A percentile compares a stretch with the other conserved stretches of the same genome.
phyloP scores from a whole-genome alignment of 352 stramenopile species.

The Globisporangium viniferum region DNA sequence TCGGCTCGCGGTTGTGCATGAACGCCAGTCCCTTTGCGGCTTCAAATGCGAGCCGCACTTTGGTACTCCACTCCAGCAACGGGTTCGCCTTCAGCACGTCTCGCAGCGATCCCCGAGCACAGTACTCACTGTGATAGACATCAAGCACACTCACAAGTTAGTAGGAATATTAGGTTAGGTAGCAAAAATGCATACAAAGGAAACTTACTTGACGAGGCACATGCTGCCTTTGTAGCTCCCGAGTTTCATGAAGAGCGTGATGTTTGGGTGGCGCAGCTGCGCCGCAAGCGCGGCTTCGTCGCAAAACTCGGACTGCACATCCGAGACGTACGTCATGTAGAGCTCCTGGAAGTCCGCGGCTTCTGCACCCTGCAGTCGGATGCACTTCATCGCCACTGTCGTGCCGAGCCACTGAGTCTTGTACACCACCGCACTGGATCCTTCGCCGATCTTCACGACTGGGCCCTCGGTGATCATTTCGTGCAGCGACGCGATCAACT shows the following conservation, averaged over 20 bases:
- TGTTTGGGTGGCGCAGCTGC: constrained; percentile 67
- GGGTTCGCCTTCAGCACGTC: constrained; percentile 60
- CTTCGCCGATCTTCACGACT: constrained; percentile 65
- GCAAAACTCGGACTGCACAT: constrained; percentile 60
- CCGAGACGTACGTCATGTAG: constrained; percentile 65
- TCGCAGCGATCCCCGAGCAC: constrained; percentile 52
- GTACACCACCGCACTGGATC: constrained; percentile 64
- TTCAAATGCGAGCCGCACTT: constrained; percentile 65
- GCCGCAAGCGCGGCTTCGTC: constrained; percentile 64
- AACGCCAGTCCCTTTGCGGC: constrained; percentile 70
- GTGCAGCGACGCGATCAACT: constrained; percentile 19
- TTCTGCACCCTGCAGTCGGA: constrained; percentile 46
- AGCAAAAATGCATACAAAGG: constrained; percentile 1
- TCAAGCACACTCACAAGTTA: constrained; percentile 11
- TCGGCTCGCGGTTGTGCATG: constrained; percentile 74
- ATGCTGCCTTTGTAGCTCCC: constrained; percentile 61
- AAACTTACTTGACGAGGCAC: constrained; percentile 69
- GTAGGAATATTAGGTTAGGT: constrained; percentile 5
- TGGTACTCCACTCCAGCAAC: constrained; percentile 64
- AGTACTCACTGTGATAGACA: constrained; percentile 53
- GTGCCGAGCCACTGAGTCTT: constrained; percentile 72
- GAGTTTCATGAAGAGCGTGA: constrained; percentile 75
- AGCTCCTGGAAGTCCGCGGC: constrained; percentile 37
- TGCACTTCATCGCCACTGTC: constrained; percentile 72
- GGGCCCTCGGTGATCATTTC: constrained; percentile 64